Conservation (phyloP, 164 flowering plant genomes). For the Cinnamomum micranthum region DNA sequence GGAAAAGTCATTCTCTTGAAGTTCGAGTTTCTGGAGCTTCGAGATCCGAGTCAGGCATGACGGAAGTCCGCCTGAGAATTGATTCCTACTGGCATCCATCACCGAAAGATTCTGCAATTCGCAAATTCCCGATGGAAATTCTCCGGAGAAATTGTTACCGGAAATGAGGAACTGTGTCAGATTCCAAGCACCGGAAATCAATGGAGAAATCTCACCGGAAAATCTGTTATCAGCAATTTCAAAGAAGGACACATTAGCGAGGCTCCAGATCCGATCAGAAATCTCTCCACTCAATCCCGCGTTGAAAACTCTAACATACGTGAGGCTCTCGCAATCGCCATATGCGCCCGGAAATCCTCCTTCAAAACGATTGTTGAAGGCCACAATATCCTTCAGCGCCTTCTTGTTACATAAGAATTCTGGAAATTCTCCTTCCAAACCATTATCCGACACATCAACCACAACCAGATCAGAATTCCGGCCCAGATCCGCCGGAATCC, state of each 20-base stretch:
- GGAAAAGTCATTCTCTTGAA: constrained; percentile 44
- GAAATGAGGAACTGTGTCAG: constrained; percentile 32
- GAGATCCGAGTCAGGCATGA: constrained; percentile 37
- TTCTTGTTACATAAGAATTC: constrained; percentile 39
- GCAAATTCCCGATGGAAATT: constrained; percentile 46
- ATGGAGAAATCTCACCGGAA: constrained; percentile 41
- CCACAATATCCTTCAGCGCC: constrained; percentile 30
- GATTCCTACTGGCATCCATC: constrained; percentile 38
- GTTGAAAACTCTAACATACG: constrained; percentile 38
- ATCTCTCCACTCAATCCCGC: constrained; percentile 46
- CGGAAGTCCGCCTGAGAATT: constrained; percentile 55
- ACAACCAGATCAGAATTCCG: constrained; percentile 31
- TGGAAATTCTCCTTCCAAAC: constrained; percentile 58
- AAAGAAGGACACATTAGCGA: constrained; percentile 24
- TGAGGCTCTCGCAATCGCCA: constrained; percentile 47
- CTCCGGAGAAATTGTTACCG: constrained; percentile 50
- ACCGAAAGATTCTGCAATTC: constrained; percentile 14
- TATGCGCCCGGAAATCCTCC: constrained; percentile 46
- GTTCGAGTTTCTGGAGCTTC: constrained; percentile 36
- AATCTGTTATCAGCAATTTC: constrained; percentile 43
- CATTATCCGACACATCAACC: constrained; percentile 60
- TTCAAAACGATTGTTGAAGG: constrained; percentile 47
- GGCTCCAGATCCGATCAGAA: constrained; percentile 49
- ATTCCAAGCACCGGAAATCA: constrained; percentile 28
- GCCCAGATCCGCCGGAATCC: constrained; percentile 52